Evolutionary conservation across 2,329 filamentous ascomycete genomes (phyloP).

Genomic region (Stylonectria norvegica): DNA sequence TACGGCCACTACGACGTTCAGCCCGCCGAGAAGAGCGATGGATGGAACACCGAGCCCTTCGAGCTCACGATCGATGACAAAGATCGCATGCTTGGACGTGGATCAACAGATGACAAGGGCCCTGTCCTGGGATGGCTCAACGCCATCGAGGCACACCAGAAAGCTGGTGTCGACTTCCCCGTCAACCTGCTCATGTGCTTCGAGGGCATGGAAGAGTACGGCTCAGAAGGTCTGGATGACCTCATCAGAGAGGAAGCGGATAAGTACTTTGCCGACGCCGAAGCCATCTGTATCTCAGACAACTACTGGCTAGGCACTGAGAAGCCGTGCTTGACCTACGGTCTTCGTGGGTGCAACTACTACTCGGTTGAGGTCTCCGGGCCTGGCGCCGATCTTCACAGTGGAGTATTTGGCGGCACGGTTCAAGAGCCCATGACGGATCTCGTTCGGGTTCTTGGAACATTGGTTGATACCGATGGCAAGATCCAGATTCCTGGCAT

Average conservation of each 20-base stretch:
- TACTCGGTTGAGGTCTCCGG: slow-evolving; percentile 89
- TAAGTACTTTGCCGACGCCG: slow-evolving; percentile 91
- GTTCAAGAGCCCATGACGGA: slow-evolving; percentile 99
- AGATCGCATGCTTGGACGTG: slow-evolving; percentile 93
- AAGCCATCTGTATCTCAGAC: slow-evolving; percentile 97
- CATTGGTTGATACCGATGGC: slow-evolving; percentile 83
- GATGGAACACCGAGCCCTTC: slow-evolving; percentile 95
- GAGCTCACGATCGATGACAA: slow-evolving; percentile 82
- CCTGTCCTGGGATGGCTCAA: slow-evolving; percentile 97
- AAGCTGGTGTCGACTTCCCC: slow-evolving; percentile 88
- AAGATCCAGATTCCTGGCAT: slow-evolving; percentile 95
- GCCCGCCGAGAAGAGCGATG: slow-evolving; percentile 87
- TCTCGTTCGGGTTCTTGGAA: slow-evolving; percentile 75
- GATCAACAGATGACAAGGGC: slow-evolving; percentile 96
- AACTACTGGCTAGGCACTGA: slow-evolving; percentile 99
- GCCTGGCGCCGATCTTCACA: slow-evolving; percentile 90
- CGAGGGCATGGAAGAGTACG: slow-evolving; percentile 99
- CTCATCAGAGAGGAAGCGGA: slow-evolving; percentile 89
- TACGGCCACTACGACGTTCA: slow-evolving; percentile 99
- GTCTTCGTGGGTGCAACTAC: slow-evolving; percentile 96
- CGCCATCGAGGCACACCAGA: slow-evolving; percentile 95
- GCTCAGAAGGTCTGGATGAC: slow-evolving; percentile 92
- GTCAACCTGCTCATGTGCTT: slow-evolving; percentile 99
- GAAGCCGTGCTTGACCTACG: slow-evolving; percentile 97
- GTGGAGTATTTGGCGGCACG: slow-evolving; percentile 93